Conservation (phyloP, 208 protist genomes). For the Crithidia fasciculata region DNA sequence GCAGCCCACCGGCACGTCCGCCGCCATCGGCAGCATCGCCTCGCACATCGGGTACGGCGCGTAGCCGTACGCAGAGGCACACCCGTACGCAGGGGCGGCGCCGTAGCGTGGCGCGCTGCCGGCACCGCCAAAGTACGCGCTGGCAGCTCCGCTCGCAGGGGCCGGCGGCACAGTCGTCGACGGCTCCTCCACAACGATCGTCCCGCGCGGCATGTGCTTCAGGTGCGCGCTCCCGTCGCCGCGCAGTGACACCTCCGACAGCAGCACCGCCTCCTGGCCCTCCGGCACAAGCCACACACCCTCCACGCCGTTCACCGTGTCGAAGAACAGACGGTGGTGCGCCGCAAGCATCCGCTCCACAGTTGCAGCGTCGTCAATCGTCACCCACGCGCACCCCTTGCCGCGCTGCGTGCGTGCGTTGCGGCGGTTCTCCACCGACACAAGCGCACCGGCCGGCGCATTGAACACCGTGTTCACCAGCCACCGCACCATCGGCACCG, state of each 20-base stretch:
- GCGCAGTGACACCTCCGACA: slow-evolving; percentile 36
- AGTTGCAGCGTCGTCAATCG: slow-evolving; percentile 40
- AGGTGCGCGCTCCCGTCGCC: slow-evolving; percentile 28
- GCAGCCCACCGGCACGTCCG: background rate
- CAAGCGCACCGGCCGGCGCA: slow-evolving; percentile 36
- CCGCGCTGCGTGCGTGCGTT: slow-evolving; percentile 57
- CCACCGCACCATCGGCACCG: slow-evolving; percentile 78
- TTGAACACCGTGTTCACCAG: slow-evolving; percentile 64
- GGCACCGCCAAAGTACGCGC: background rate
- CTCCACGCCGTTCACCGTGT: slow-evolving; percentile 57
- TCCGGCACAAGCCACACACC: slow-evolving; percentile 62
- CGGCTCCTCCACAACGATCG: slow-evolving; percentile 66
- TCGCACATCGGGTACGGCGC: background rate
- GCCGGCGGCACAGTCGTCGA: background rate
- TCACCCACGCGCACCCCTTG: slow-evolving; percentile 82
- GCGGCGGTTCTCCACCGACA: slow-evolving; percentile 75
- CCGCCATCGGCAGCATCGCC: background rate
- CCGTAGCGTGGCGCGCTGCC: background rate
- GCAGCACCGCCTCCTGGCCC: slow-evolving; percentile 31
- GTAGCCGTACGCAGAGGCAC: too few relatives aligned
- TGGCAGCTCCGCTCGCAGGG: background rate
- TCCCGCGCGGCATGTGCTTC: slow-evolving; percentile 73
- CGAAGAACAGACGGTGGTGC: slow-evolving; percentile 78
- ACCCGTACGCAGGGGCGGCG: too few relatives aligned
- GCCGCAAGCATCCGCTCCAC: slow-evolving; percentile 44